These are phyloP conservation scores for Tillandsia fasciculata DNA, from an alignment of 176 grass and related monocot genomes.

Conservation along the genomic window DNA sequence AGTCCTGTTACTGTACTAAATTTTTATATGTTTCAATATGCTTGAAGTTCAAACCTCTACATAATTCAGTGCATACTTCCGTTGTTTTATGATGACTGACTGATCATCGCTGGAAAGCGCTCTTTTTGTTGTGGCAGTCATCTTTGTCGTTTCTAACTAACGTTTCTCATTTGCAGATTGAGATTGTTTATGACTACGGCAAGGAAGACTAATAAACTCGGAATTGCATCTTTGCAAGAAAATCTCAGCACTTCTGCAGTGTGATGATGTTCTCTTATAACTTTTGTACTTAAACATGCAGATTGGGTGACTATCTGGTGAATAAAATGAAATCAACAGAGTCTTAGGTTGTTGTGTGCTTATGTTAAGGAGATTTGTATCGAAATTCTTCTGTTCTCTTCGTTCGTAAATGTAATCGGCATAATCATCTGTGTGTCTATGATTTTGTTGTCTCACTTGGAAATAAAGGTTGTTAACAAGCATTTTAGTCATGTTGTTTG, in stretches of 20 bases:
- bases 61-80: too few species aligned
- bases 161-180: conserved; percentile 49
- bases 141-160: too few species aligned
- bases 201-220: conserved; percentile 48
- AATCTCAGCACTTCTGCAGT: conserved; percentile 18
- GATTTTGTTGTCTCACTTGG: too few species aligned
- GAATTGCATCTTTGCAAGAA: conserved; percentile 15
- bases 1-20: too few species aligned
- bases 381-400: not conserved
- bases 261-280: conserved; percentile 14
- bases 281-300: conserved; percentile 18
- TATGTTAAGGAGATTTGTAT: conserved; percentile 19
- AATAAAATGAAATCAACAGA: conserved; percentile 32
- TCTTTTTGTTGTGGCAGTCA: too few species aligned
- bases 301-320: conserved; percentile 18
- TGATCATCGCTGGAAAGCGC: too few species aligned
- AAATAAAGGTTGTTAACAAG: too few species aligned
- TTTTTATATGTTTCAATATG: too few species aligned
- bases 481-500: too few species aligned
- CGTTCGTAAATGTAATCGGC: not conserved
- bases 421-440: not conserved
- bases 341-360: not conserved
- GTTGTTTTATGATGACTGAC: too few species aligned
- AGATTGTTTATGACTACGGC: conserved; percentile 83
- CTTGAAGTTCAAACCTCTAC: too few species aligned